Conservation (phyloP, 768 basidiomycete genomes). For the Rhodocollybia butyracea region DNA sequence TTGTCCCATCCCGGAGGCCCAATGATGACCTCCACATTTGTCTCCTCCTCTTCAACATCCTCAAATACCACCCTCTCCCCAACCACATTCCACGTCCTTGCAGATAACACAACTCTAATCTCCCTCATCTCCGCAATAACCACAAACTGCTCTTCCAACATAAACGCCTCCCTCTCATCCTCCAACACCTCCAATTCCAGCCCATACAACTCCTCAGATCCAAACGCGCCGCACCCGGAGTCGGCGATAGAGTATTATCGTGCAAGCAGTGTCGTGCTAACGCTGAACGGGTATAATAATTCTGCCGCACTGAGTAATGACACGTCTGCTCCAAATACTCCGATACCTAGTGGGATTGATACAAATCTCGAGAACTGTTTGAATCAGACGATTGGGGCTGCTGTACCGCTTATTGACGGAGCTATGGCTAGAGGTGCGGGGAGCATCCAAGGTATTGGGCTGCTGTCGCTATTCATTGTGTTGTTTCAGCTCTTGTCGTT, state of each 20-base stretch:
- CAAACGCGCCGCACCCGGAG: conserved; percentile 36
- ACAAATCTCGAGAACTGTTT: conserved; percentile 49
- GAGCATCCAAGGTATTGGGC: neutral
- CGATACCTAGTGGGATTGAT: conserved; percentile 54
- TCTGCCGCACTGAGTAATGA: conserved; percentile 44
- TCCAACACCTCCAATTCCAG: conserved; percentile 17
- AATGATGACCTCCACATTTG: conserved; percentile 26
- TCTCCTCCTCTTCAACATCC: conserved; percentile 18
- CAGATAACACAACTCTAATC: conserved; percentile 32
- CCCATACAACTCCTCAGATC: conserved; percentile 27
- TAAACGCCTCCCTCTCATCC: conserved; percentile 20
- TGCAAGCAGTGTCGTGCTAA: conserved; percentile 57
- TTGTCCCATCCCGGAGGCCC: conserved; percentile 32
- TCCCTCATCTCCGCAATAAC: conserved; percentile 27
- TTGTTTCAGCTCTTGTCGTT: neutral
- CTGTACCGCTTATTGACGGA: conserved; percentile 52
- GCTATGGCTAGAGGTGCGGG: conserved; percentile 11
- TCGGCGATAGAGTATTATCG: conserved; percentile 69
- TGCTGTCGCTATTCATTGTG: neutral
- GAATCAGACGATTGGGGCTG: conserved; percentile 57
- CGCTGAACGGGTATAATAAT: conserved; percentile 67
- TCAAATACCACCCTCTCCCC: neutral
- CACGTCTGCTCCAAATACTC: conserved; percentile 37
- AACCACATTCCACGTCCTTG: conserved; percentile 31
- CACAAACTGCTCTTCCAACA: conserved; percentile 31